Base-by-base conservation (phyloP, 768 basidiomycete genomes). In the Podaxis mareebaensis region DNA sequence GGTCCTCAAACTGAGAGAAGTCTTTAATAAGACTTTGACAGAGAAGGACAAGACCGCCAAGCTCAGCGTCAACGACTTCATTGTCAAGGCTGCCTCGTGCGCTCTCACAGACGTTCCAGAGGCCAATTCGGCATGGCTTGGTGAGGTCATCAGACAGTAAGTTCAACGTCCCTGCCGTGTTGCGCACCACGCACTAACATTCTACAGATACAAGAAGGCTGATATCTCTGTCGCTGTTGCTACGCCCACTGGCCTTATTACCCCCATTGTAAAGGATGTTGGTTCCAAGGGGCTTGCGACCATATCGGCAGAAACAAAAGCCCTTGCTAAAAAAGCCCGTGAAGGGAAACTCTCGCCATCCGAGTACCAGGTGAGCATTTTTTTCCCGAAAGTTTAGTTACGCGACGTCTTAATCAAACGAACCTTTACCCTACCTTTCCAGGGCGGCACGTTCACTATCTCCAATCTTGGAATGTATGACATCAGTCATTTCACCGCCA, bases 401-500 rank as follows among this genome's bases (percentile, higher is more conserved):
- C 13, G 49, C 28, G 8, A 13, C 58, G 2, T 64, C n/a, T 22
- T 39, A 2, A 62, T 7, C 51, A 13, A 20, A 58, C 6, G 13
- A 36, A 36, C 8, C 20, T 53, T 58, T 51, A 28, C 28, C 28
- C 17, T 53, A 30, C 53, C 15, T 53, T 54, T 63, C 22, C 66
- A 95, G 91, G 97, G 97, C 60, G 97, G 97, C 54, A 93, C 96
- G 12, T 99, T 99, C 81, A 99, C 97, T 49, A 93, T 99, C 74
- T 99, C 97, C 64, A 99, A 99, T 80, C 84, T 99, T 61, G 97
- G 97, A 77, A 99, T 99, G 97, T 97, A 84, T 73, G 96, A 92
- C 65, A 86, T 98, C 71, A 85, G 88, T 60, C 91, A 95, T 77
- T 99, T 99, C 78, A 98, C 96, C 13, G 97, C 97, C 53, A 99